Conservation (phyloP, 495 filamentous ascomycete genomes). For the Podospora pseudopauciseta region DNA sequence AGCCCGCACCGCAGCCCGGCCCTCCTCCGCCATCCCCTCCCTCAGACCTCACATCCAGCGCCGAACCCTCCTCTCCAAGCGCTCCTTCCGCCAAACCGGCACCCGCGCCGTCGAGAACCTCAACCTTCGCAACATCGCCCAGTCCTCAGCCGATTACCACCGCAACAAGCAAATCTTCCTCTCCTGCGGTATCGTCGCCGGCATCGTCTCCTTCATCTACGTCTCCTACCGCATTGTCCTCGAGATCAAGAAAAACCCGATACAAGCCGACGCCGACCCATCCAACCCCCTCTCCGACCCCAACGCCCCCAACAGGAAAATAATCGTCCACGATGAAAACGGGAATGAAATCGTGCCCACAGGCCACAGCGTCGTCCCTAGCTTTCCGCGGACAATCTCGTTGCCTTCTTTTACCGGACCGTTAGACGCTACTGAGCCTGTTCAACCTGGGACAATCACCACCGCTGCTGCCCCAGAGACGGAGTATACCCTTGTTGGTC, state of each 20-base stretch:
- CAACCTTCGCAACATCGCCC: conserved; percentile 43
- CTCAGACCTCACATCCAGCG: conserved; percentile 17
- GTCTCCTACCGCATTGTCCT: conserved; percentile 41
- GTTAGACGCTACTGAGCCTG: conserved; percentile 17
- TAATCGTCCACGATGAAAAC: conserved; percentile 50
- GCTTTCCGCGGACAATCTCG: conserved; percentile 70
- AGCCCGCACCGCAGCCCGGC: conserved; percentile 14
- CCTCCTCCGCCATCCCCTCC: conserved; percentile 8
- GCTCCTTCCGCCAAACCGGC: conserved; percentile 11
- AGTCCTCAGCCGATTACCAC: conserved; percentile 40
- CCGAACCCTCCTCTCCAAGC: conserved; percentile 37
- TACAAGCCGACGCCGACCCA: conserved; percentile 44
- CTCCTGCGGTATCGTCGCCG: conserved; percentile 43
- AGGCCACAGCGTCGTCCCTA: conserved; percentile 77
- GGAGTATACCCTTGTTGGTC: conserved; percentile 82
- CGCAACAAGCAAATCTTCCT: conserved; percentile 47
- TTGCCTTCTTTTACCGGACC: conserved; percentile 47
- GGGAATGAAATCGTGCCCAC: conserved; percentile 70
- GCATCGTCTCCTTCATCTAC: conserved; percentile 49
- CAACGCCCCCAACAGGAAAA: conserved; percentile 48
- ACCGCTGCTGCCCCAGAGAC: conserved; percentile 24
- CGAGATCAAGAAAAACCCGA: conserved; percentile 31
- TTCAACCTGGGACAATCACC: conserved; percentile 17
- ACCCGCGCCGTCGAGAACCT: conserved; percentile 42
- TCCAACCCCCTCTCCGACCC: conserved; percentile 44